phyloP scores from a whole-genome alignment of 495 filamentous ascomycete species.

The Penicillium canariense region DNA sequence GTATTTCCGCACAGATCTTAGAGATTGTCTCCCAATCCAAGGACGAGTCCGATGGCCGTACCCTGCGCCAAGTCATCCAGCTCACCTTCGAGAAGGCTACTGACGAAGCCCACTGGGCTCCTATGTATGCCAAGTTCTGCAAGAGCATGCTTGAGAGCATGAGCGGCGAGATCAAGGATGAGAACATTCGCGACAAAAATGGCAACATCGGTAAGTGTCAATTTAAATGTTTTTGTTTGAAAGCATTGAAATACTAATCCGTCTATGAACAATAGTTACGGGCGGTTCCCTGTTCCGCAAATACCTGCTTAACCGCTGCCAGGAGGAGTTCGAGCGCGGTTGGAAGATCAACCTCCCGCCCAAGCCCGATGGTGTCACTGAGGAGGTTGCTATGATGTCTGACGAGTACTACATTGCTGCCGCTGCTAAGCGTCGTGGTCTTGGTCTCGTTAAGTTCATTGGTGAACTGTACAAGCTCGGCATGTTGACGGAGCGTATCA shows the following conservation, averaged over 20 bases:
- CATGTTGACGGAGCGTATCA: conserved; percentile 97
- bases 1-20: conserved; percentile 89
- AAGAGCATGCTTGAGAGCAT: conserved; percentile 94
- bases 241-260: not conserved
- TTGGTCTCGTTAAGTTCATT: conserved; percentile 98
- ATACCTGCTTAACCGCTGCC: conserved; percentile 96
- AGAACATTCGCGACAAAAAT: conserved; percentile 82
- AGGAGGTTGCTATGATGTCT: conserved; percentile 79
- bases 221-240: not conserved
- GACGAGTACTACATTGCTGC: conserved; percentile 97
- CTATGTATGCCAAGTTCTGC: conserved; percentile 99
- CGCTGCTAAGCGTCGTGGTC: conserved; percentile 92
- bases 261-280: conserved; percentile 49
- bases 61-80: conserved; percentile 95
- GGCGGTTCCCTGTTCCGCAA: conserved; percentile 96
- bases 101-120: conserved; percentile 97
- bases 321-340: conserved; percentile 97
- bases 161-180: conserved; percentile 93
- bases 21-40: conserved; percentile 92
- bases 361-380: conserved; percentile 71
- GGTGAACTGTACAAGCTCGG: conserved; percentile 97
- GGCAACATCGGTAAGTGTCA: conserved; percentile 55
- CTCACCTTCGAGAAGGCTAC: conserved; percentile 99
- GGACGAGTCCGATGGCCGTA: conserved; percentile 90
- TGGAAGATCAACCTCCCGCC: conserved; percentile 90